Conservation (phyloP, 129 eudicot species). For the Escallonia herrerae region DNA sequence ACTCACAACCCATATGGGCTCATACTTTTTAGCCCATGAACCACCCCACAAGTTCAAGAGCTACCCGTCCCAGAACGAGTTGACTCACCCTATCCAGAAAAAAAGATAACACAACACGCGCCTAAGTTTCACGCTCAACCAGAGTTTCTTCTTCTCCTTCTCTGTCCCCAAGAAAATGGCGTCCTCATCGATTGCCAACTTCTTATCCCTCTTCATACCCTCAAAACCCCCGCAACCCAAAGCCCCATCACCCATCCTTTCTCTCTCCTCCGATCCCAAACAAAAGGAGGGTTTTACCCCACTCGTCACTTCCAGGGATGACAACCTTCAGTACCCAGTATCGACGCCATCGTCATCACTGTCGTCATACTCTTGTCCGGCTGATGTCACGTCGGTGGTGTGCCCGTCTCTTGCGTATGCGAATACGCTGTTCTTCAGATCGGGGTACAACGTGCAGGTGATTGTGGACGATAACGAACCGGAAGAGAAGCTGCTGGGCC, state of each 20-base stretch:
- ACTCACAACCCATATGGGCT: no score
- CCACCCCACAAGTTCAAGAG: no score
- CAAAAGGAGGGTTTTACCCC: constrained; percentile 29
- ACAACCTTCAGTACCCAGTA: constrained; percentile 1
- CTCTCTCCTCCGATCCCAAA: constrained; percentile 24
- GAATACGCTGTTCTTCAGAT: constrained; percentile 55
- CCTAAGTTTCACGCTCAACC: no score
- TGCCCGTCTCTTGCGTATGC: constrained; percentile 72
- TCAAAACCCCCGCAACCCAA: constrained; percentile 47
- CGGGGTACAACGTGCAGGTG: constrained; percentile 75
- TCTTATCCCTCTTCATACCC: constrained; percentile 58
- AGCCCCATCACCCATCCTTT: constrained; percentile 31
- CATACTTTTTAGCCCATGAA: no score
- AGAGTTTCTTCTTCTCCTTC: no score
- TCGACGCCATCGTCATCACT: no score
- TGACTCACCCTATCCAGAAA: no score
- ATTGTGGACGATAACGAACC: constrained; percentile 78
- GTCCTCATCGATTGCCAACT: constrained; percentile 50
- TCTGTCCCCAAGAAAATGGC: constrained; percentile 23
- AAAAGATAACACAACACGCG: not conserved
- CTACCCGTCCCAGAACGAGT: constrained; percentile 2
- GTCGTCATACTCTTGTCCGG: constrained; percentile 13
- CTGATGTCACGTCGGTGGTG: constrained; percentile 61
- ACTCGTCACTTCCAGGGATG: constrained; percentile 15
- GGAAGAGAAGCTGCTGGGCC: constrained; percentile 58